Percentiles rank a stretch among this genome's conserved stretches.
These are phyloP conservation scores for Inga leiocalycina DNA, from an alignment of 306 rosid species.

Conservation along the genomic window DNA sequence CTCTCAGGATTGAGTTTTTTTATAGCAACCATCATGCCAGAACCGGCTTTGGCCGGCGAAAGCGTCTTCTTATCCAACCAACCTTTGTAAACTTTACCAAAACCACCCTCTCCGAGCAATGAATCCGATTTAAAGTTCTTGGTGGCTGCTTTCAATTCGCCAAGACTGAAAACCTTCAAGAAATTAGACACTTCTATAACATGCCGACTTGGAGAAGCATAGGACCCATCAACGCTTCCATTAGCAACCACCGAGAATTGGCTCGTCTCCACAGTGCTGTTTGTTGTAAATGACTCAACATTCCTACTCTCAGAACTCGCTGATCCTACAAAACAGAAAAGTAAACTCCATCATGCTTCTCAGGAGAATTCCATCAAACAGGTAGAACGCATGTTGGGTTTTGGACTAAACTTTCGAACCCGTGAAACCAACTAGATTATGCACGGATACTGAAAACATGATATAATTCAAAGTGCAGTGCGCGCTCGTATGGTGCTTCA, in stretches of 20 bases:
- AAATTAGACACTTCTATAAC: constrained; percentile 34
- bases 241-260: constrained; percentile 61
- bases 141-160: constrained; percentile 65
- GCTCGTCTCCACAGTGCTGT: constrained; percentile 56
- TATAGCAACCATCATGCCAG: constrained; percentile 73
- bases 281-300: constrained; percentile 48
- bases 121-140: constrained; percentile 65
- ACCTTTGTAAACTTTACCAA: constrained; percentile 86
- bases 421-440: background rate
- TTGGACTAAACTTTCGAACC: background rate
- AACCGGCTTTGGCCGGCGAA: constrained; percentile 55
- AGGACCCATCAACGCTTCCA: constrained; percentile 40
- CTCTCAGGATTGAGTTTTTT: constrained; percentile 76
- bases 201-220: constrained; percentile 4
- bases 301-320: constrained; percentile 48
- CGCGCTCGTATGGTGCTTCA: background rate
- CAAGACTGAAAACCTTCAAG: constrained; percentile 61
- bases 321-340: constrained; percentile 39
- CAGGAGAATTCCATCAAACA: background rate
- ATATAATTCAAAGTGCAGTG: background rate
- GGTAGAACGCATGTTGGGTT: constrained; percentile 25
- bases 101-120: constrained; percentile 86
- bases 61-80: constrained; percentile 82
- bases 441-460: background rate
- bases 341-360: background rate